Evolutionary conservation across 495 filamentous ascomycete genomes (phyloP), one percentile per base, ranked within the genome.

Genomic region (Tricharina praecox): DNA sequence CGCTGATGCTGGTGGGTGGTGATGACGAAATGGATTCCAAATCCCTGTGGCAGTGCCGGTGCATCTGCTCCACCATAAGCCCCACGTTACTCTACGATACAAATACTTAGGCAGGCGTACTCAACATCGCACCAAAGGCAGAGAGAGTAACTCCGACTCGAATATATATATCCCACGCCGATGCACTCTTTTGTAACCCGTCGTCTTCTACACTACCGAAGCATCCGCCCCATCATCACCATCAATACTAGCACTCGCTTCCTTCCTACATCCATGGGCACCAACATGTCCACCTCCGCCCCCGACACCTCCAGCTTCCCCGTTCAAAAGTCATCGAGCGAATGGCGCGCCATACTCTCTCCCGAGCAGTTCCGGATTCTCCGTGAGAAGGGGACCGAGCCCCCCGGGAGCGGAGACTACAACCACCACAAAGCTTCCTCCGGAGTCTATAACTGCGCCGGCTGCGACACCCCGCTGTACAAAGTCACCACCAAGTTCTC

Each of bases 301-400:
- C 15, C 30, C 60, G 78, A 72, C 41, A 90, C 84, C 75, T 77
- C 80, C 25, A 4, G 15, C 24, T 83, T 77, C 56, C 86, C 88
- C 4, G 75, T 85, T 42, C 65, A 92, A 66, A 83, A 85, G 64
- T 76, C 66, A 32, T 69, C 81, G 18, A 76, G 82, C 21, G 82
- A 95, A 67, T 97, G 90, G 90, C 80, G 77, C 50, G 80, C 88
- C 9, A 72, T 92, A 25, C 66, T 97, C 24, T 81, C 62, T 50
- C 78, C 73, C 54, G 90, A 93, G 50, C 87, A 96, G 74, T 97
- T 95, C 72, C 79, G 83, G 50, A 70, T 95, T 58, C 75, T 97
- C 50, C 78, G 90, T 56, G 63, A 88, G 63, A 83, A 94, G 63
- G 88, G 86, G 52, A 97, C 90, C 40, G 90, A 97, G 63, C 68